Evolutionary conservation across 139 green algal genomes (phyloP).

Genomic region (Chlamydomonas schloesseri): DNA sequence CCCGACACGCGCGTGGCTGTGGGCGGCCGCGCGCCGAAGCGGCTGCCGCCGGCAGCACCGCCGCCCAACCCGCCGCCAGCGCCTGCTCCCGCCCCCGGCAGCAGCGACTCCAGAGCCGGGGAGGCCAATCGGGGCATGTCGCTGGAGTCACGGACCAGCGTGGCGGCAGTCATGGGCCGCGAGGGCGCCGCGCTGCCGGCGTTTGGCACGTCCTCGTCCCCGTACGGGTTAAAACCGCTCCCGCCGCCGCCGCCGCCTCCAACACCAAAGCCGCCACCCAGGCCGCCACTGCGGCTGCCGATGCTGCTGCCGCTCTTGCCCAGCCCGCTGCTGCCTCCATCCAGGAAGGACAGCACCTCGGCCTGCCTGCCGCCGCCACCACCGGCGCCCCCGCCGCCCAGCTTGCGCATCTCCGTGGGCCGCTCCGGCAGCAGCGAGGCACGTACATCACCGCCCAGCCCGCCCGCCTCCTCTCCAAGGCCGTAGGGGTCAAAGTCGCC

Average conservation of each 20-base stretch:
- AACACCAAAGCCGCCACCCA: background rate
- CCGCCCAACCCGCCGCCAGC: background rate
- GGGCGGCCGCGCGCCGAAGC: too few species aligned
- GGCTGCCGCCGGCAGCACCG: too few species aligned
- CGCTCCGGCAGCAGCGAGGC: background rate
- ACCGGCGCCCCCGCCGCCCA: too few species aligned
- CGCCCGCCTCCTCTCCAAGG: background rate
- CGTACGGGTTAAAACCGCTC: background rate
- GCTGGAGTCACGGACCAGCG: background rate
- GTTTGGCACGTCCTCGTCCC: background rate
- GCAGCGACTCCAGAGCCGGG: background rate
- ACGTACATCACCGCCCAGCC: too few species aligned
- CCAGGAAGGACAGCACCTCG: conserved; percentile 41
- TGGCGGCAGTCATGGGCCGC: background rate
- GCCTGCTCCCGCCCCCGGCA: too few species aligned
- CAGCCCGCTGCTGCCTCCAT: background rate
- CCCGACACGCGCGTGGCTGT: background rate
- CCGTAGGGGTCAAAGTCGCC: background rate
- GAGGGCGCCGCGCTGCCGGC: background rate
- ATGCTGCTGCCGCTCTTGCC: background rate
- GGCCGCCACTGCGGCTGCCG: background rate
- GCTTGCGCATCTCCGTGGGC: background rate
- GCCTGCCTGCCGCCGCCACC: background rate
- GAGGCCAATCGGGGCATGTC: background rate
- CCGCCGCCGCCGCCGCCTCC: background rate